phyloP scores from a whole-genome alignment of 495 filamentous ascomycete species.

The Aspergillus cavernicola region DNA sequence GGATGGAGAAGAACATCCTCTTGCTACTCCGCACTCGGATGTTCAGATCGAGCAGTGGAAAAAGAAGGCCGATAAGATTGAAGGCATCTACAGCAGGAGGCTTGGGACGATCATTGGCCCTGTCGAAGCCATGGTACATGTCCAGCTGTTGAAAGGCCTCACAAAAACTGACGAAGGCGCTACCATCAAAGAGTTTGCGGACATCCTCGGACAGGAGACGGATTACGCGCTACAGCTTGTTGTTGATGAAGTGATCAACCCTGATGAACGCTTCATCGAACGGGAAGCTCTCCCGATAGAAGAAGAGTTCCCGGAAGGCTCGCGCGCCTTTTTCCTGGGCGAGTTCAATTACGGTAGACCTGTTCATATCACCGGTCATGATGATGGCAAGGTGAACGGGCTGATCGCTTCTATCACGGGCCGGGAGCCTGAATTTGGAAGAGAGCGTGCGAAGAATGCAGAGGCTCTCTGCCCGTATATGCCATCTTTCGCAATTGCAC shows the following conservation, averaged over 20 bases:
- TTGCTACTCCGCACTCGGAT: constrained; percentile 67
- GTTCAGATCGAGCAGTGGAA: constrained; percentile 77
- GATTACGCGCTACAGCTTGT: constrained; percentile 88
- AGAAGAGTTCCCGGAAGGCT: constrained; percentile 82
- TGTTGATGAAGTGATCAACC: constrained; percentile 85
- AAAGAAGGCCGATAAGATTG: constrained; percentile 79
- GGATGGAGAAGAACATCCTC: constrained; percentile 54
- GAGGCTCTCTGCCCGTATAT: constrained; percentile 69
- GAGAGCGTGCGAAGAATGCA: constrained; percentile 61
- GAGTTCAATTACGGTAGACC: constrained; percentile 92
- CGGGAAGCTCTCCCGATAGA: constrained; percentile 78
- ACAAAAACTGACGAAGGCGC: constrained; percentile 87
- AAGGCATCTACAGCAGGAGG: constrained; percentile 81
- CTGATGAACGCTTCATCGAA: constrained; percentile 92
- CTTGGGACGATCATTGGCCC: constrained; percentile 82
- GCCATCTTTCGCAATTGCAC: constrained; percentile 83
- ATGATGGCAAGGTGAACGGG: constrained; percentile 68
- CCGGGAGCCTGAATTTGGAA: constrained; percentile 78
- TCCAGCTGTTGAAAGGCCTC: constrained; percentile 88
- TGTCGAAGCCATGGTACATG: constrained; percentile 85
- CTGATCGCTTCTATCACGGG: constrained; percentile 64
- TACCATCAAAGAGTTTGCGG: constrained; percentile 87
- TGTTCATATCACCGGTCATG: constrained; percentile 74
- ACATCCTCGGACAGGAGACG: constrained; percentile 83
- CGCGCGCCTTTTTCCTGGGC: constrained; percentile 90